These are phyloP conservation scores for Paralagenidium karlingii DNA, from an alignment of 352 stramenopile genomes.

Conservation along the genomic window DNA sequence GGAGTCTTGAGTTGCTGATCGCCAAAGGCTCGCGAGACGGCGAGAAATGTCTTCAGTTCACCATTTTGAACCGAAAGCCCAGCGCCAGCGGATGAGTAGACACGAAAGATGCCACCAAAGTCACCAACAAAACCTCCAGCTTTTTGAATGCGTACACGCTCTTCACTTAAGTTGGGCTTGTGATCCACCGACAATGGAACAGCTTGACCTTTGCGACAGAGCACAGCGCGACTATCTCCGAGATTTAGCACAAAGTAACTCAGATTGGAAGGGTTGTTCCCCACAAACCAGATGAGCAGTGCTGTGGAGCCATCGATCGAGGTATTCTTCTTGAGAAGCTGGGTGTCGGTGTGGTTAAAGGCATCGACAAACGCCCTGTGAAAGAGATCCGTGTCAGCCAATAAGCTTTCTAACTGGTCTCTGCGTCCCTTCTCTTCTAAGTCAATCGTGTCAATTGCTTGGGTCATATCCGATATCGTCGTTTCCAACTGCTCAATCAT, in stretches of 20 bases:
- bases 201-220: slow-evolving; percentile 24
- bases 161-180: slow-evolving; percentile 30
- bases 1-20: slow-evolving; percentile 37
- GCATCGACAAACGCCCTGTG: slow-evolving; percentile 13
- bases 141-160: slow-evolving; percentile 32
- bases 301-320: slow-evolving; percentile 34
- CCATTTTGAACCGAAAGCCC: slow-evolving; percentile 13
- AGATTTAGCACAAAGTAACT: slow-evolving; percentile 46
- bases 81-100: slow-evolving; percentile 31
- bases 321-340: slow-evolving; percentile 27
- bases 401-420: too few relatives aligned
- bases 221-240: slow-evolving; percentile 46
- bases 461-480: slow-evolving; percentile 13
- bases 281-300: slow-evolving; percentile 35
- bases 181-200: slow-evolving; percentile 38
- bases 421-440: slow-evolving; percentile 13
- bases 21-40: slow-evolving; percentile 46
- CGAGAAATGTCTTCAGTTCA: slow-evolving; percentile 24
- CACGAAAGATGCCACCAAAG: slow-evolving; percentile 28
- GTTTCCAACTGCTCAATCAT: slow-evolving; percentile 10
- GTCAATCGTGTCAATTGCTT: slow-evolving; percentile 18
- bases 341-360: slow-evolving; percentile 25
- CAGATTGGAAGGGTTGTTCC: slow-evolving; percentile 4
- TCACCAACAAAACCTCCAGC: slow-evolving; percentile 34
- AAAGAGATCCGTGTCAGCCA: slow-evolving; percentile 8